These are phyloP conservation scores for Saccharum hybrid DNA, from an alignment of 202 grass and related monocot genomes.

Conservation along the genomic window DNA sequence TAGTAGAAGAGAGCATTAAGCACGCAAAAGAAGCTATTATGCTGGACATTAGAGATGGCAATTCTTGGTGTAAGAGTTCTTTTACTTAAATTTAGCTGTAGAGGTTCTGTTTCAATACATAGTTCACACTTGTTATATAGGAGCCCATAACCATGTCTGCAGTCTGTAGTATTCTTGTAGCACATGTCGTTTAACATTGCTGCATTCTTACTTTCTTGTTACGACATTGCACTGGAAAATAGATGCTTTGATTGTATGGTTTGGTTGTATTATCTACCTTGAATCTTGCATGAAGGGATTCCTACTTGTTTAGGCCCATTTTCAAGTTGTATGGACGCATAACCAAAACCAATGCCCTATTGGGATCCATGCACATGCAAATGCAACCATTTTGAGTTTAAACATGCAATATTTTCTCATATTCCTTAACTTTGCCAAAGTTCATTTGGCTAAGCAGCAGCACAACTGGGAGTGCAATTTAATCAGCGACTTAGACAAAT, in stretches of 20 bases:
- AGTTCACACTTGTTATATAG: not conserved
- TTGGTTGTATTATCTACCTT: not conserved
- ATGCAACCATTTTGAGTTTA: conserved; percentile 9
- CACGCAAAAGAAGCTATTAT: conserved; percentile 94
- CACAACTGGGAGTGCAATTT: not conserved
- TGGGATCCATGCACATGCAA: not conserved
- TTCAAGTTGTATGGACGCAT: conserved; percentile 4
- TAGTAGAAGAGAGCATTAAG: conserved; percentile 93
- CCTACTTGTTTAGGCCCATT: conserved; percentile 11
- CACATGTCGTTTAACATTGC: not conserved
- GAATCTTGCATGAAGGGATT: conserved; percentile 10
- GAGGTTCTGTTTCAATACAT: conserved; percentile 16
- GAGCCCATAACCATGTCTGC: not conserved
- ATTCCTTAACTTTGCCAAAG: not conserved
- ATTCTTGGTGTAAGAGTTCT: conserved; percentile 94
- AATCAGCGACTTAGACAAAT: conserved; percentile 10
- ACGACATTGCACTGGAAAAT: not conserved
- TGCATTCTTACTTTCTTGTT: conserved; percentile 5
- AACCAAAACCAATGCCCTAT: conserved; percentile 1
- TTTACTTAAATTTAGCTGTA: conserved; percentile 33
- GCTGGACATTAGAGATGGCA: conserved; percentile 92
- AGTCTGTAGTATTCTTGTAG: not conserved
- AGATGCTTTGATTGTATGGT: conserved; percentile 11
- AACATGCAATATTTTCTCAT: not conserved
- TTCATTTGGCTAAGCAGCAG: conserved; percentile 5